Conservation (phyloP, 2,329 filamentous ascomycete species). For the Fonsecaea pedrosoi region DNA sequence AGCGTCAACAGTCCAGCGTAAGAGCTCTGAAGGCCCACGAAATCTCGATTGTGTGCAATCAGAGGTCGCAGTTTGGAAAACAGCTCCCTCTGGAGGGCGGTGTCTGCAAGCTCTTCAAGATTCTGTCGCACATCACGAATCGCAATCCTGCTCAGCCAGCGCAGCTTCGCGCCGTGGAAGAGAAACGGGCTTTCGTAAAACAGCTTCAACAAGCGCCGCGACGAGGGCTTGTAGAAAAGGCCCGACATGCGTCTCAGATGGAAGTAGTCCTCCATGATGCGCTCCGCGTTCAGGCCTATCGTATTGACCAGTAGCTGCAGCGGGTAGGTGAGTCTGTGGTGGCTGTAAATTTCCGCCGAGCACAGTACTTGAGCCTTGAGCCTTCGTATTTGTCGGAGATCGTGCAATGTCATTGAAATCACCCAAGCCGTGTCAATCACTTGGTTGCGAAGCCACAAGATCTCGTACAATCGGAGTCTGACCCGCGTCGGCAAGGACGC, state of each 20-base stretch:
- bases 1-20: background rate
- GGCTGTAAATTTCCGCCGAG: constrained; percentile 1
- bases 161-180: background rate
- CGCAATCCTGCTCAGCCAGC: constrained; percentile 2
- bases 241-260: constrained; percentile 1
- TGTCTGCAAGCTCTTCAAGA: background rate
- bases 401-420: constrained; percentile 11
- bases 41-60: constrained; percentile 6
- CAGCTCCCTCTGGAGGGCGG: constrained; percentile 9
- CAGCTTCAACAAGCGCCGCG: background rate
- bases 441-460: constrained; percentile 1
- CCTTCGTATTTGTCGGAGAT: constrained; percentile 12
- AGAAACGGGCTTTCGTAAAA: background rate
- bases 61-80: constrained; percentile 5
- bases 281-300: background rate
- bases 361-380: background rate
- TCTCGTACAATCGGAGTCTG: constrained; percentile 1
- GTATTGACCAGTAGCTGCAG: background rate
- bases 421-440: constrained; percentile 1
- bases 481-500: background rate
- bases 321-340: background rate
- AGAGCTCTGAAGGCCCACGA: background rate
- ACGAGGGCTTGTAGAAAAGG: constrained; percentile 3
- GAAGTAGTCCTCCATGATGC: constrained; percentile 6
- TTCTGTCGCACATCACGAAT: constrained; percentile 1